Percentiles rank a stretch among this genome's conserved stretches.
These are phyloP conservation scores for Talaromyces proteolyticus DNA, from an alignment of 495 filamentous ascomycete species.

Conservation along the genomic window DNA sequence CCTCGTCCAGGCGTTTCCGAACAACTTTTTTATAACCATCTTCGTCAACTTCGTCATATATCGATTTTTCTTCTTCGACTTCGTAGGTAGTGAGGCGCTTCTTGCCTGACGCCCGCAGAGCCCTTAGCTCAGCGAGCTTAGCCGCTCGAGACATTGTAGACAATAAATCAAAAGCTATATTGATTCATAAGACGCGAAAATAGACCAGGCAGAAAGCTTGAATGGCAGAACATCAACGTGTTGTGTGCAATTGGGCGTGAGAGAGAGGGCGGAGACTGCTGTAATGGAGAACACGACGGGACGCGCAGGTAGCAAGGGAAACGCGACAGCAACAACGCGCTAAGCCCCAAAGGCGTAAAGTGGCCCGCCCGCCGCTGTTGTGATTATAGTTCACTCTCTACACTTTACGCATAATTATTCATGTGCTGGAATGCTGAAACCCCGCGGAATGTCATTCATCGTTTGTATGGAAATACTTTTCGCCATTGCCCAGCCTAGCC, in stretches of 20 bases:
- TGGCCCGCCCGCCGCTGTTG: background rate
- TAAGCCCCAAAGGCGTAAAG: conserved; percentile 1
- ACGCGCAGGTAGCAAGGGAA: background rate
- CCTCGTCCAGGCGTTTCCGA: conserved; percentile 78
- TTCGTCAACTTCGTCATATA: conserved; percentile 97
- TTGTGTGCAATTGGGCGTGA: background rate
- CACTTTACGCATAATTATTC: no score
- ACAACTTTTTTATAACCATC: conserved; percentile 96
- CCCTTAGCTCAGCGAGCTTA: conserved; percentile 72
- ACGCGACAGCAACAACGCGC: background rate
- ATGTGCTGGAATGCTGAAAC: background rate
- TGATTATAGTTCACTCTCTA: no score
- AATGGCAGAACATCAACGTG: background rate
- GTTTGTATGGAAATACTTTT: no score
- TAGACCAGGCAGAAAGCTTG: background rate
- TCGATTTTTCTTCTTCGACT: conserved; percentile 72
- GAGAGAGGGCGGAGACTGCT: no score
- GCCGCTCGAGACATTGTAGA: conserved; percentile 30
- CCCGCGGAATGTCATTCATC: background rate
- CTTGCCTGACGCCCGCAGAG: conserved; percentile 83
- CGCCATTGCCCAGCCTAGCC: no score
- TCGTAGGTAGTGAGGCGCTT: conserved; percentile 86
- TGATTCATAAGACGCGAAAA: background rate
- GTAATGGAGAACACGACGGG: no score
- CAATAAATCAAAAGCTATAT: background rate